Base-by-base conservation (phyloP, 768 basidiomycete species). In the Collybia nuda region DNA sequence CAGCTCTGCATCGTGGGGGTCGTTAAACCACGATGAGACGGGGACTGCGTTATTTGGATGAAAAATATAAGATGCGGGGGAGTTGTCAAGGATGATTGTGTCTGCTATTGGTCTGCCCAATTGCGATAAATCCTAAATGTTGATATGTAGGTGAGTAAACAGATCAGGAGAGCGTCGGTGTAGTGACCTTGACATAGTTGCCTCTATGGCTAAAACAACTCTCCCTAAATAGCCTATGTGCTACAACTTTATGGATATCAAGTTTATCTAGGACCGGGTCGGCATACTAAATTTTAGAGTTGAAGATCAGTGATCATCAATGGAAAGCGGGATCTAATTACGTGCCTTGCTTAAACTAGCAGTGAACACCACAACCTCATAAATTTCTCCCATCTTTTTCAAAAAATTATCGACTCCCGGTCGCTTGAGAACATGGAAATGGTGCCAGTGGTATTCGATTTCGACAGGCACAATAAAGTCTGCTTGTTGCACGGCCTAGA, bases 381-480 rank as follows among this genome's bases (percentile, higher is more conserved):
- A 99, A 44, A 98, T 84, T 67, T 98, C 93, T 23, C 96, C 97
- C 97, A 98, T 98, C 70, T 85, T 86, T 74, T 88, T 89, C 65
- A 99, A 72, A 69, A 98, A 99, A 62, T 86, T 87, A 65, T 99
- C 97, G 14, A 99, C 97, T 9, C 97, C 97, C 14, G 97, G 97
- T 41, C 97, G 88, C 68, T 98, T 98, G 67, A 98, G 89, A 41
- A 98, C 97, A 69, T 98, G 97, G 57, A 98, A 94, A 61, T 99
- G 97, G 67, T 99, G 97, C 83, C 89, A 93, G 63, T 96, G 89
- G 56, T 89, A 93, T 63, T 99, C 97, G 52, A 99, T 99, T 70
- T 98, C 97, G 23, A 99, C 97, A 1, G 97, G 97, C 3, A 99
- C 96, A 56, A 98, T 89, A 69, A 93, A 99, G 75, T 99, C 97